These are phyloP conservation scores for Biscutella laevigata DNA, from an alignment of 441 rosid species.

Conservation along the genomic window DNA sequence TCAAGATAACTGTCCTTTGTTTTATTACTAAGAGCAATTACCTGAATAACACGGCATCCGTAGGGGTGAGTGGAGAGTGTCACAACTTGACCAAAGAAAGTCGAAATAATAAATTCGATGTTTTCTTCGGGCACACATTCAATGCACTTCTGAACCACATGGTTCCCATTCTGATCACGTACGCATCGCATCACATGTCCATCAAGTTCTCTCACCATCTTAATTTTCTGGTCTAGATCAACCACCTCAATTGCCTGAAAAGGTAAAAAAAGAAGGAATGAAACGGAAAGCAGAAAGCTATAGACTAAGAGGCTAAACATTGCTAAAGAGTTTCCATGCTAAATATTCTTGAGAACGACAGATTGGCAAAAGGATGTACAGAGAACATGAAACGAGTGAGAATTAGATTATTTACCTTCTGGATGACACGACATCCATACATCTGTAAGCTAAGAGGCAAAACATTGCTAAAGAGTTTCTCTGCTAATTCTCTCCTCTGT, in stretches of 20 bases:
- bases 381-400: background rate
- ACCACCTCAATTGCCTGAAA: constrained; percentile 81
- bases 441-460: constrained; percentile 70
- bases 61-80: constrained; percentile 78
- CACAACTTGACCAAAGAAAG: constrained; percentile 71
- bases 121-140: constrained; percentile 82
- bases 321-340: too few species aligned
- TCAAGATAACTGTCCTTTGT: background rate
- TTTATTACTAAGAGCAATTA: constrained; percentile 15
- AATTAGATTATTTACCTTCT: constrained; percentile 43
- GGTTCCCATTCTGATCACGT: constrained; percentile 92
- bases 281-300: too few species aligned
- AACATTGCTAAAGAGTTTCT: constrained; percentile 56
- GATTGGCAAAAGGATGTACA: background rate
- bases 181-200: constrained; percentile 77
- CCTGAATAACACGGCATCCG: constrained; percentile 92
- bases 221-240: constrained; percentile 73
- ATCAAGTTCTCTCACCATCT: constrained; percentile 83
- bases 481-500: constrained; percentile 68
- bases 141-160: constrained; percentile 77
- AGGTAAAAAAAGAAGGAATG: background rate
- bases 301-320: too few species aligned
- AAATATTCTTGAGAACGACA: background rate
- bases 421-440: constrained; percentile 87
- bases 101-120: constrained; percentile 54